Base-by-base conservation (phyloP, 495 filamentous ascomycete genomes). In the Xylaria nigripes region DNA sequence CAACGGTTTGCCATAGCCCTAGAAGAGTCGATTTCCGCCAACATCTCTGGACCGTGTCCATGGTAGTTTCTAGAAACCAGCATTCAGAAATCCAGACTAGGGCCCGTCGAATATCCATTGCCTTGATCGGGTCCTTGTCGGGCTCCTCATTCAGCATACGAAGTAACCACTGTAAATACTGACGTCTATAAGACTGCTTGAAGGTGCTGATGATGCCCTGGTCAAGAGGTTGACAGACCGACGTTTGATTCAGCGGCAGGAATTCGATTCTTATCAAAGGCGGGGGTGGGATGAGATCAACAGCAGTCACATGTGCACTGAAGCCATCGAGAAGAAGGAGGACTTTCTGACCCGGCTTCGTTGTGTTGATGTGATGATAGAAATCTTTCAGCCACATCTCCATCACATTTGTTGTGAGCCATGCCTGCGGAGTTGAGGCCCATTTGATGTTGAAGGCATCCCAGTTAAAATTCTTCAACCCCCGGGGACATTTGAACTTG, bases 281-380 rank as follows among this genome's bases (percentile, higher is more conserved):
- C 21, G 44, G 2, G 15, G 44, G 19, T 50, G 19, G 29, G 34
- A 57, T 41, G 6, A 58, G 25, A 13, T 59, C 25, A 51, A 58
- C 27, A 36, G 53, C 61, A 27, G 45, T 47, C 29, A 62, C 36
- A 61, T 70, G 59, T 40, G 62, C 58, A 25, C 60, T 64, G 40
- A 63, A 64, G 24, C 67, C 68, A 52, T 72, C 65, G n/a, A 72
- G 43, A 9, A 66, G 25, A 16, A 69, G 58, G 24, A 67, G 49
- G 42, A 66, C 61, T 43, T 64, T 65, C 45, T 61, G 47, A 7
- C 46, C 54, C 46, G 57, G 13, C 27, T 34, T 34, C 13, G 32
- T 34, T 4, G 18, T 47, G 10, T 59, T 51, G 45, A 66, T 68
- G 15, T 65, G 52, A 0, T 30, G 44, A 59, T 68, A 43, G 56